These are phyloP conservation scores for Teunomyces atbi DNA, from an alignment of 805 yeast species.

Conservation along the genomic window DNA sequence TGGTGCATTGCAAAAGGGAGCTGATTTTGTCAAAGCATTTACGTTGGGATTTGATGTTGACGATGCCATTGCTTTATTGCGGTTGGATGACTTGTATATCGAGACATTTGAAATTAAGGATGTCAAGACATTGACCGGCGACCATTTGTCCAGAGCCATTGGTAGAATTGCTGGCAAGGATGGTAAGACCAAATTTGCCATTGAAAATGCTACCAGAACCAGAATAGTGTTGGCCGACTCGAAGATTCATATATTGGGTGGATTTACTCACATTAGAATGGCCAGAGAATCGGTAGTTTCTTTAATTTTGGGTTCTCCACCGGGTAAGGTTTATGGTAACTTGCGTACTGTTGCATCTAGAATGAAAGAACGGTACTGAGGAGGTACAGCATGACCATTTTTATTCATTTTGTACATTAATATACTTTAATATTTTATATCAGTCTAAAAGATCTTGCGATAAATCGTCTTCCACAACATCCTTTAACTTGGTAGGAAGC, in stretches of 20 bases:
- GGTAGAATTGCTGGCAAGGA: conserved; percentile 99
- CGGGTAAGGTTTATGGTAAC: conserved; percentile 97
- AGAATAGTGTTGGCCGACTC: conserved; percentile 97
- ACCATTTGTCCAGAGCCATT: conserved; percentile 96
- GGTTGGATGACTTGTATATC: conserved; percentile 93
- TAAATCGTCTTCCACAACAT: conserved; percentile 53
- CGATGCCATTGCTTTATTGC: conserved; percentile 90
- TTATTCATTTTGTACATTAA: conserved; percentile 4
- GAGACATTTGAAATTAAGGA: conserved; percentile 97
- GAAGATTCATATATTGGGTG: conserved; percentile 95
- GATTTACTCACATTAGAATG: conserved; percentile 94
- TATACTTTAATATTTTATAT: not conserved
- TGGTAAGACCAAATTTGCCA: conserved; percentile 97
- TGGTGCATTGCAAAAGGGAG: conserved; percentile 96
- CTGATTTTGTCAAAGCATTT: conserved; percentile 94
- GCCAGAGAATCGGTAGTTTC: conserved; percentile 98
- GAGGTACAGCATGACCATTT: not conserved
- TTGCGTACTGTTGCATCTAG: conserved; percentile 95
- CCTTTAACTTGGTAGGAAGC: conserved; percentile 51
- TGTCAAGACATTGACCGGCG: conserved; percentile 92
- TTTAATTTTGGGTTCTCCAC: conserved; percentile 94
- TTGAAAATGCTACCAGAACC: conserved; percentile 97
- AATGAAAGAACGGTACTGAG: conserved; percentile 88
- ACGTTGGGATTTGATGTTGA: conserved; percentile 95
- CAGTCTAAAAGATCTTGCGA: conserved; percentile 29